A percentile compares a stretch with the other conserved stretches of the same genome.
phyloP scores from a whole-genome alignment of 305 asterid species.

The Stenogyne calaminthoides region DNA sequence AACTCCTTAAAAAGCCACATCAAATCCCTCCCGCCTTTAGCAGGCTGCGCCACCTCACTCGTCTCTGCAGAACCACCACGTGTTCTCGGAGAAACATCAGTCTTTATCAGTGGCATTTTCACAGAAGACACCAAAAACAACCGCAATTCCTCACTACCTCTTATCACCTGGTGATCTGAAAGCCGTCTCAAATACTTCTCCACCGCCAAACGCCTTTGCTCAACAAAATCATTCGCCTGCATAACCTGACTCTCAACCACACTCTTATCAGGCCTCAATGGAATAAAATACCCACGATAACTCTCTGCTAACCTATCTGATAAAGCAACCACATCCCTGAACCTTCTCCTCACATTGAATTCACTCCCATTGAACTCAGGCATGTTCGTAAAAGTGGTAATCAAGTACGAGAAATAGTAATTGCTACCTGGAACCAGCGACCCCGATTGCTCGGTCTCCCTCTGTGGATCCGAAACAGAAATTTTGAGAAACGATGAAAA shows the following conservation, averaged over 20 bases:
- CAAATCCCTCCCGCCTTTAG: slow-evolving; percentile 80
- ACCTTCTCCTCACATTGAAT: slow-evolving; percentile 84
- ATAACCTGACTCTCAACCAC: slow-evolving; percentile 95
- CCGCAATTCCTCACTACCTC: slow-evolving; percentile 75
- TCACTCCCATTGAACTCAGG: slow-evolving; percentile 66
- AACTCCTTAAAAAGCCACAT: slow-evolving; percentile 82
- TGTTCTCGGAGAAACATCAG: slow-evolving; percentile 68
- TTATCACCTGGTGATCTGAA: slow-evolving; percentile 68
- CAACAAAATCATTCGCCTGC: slow-evolving; percentile 85
- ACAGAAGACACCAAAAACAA: slow-evolving; percentile 58
- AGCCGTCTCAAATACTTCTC: slow-evolving; percentile 85
- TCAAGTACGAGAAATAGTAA: slow-evolving; percentile 63
- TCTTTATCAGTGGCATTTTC: slow-evolving; percentile 52
- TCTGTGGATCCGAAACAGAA: slow-evolving; percentile 80
- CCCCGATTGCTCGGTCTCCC: slow-evolving; percentile 69
- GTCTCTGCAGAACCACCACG: slow-evolving; percentile 59
- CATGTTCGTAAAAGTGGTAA: slow-evolving; percentile 76
- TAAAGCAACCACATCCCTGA: slow-evolving; percentile 76
- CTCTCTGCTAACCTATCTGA: slow-evolving; percentile 75
- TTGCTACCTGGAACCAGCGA: slow-evolving; percentile 80
- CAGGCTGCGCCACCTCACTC: slow-evolving; percentile 64
- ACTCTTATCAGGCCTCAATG: slow-evolving; percentile 93
- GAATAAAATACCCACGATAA: slow-evolving; percentile 80
- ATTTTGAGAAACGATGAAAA: slow-evolving; percentile 55
- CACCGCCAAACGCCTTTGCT: slow-evolving; percentile 80